These are phyloP conservation scores for Stephania yunnanensis DNA, from an alignment of 164 flowering plant species.

Conservation along the genomic window DNA sequence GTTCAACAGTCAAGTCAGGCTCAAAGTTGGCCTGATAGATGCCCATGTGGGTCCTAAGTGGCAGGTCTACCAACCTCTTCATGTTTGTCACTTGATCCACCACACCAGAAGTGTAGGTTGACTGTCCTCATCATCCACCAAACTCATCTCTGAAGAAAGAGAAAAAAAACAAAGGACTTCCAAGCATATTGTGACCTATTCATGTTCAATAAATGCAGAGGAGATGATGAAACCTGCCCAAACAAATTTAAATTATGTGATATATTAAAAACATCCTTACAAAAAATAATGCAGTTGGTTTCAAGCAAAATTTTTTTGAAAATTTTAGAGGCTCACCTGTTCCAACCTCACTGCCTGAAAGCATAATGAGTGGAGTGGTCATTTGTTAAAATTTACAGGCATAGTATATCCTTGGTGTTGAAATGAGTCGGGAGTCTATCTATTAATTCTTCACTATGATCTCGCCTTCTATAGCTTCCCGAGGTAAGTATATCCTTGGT, in stretches of 20 bases:
- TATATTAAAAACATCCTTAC: not conserved
- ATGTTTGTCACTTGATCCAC: slow-evolving; percentile 8
- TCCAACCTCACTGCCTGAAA: not conserved
- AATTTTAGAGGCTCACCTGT: not conserved
- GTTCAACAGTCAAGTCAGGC: not conserved
- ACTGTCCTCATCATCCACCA: slow-evolving; percentile 7
- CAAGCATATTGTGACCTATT: not conserved
- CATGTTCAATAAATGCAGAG: not conserved
- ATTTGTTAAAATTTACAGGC: not conserved
- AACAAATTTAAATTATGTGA: not conserved
- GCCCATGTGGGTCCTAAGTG: not conserved
- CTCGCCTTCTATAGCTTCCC: not conserved
- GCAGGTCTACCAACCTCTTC: slow-evolving; percentile 3
- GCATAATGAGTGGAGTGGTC: not conserved
- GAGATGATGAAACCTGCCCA: not conserved
- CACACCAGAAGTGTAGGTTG: not conserved
- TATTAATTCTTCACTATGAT: not conserved
- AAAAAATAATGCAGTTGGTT: not conserved
- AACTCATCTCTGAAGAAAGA: slow-evolving; percentile 3
- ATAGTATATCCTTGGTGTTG: no score
- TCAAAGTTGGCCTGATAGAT: not conserved
- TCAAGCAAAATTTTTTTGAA: slow-evolving; percentile 3
- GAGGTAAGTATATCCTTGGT: not conserved
- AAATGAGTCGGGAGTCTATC: not conserved
- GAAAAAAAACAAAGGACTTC: not conserved